Conservation (phyloP, 2,329 filamentous ascomycete species). For the Didymella arachidicola region DNA sequence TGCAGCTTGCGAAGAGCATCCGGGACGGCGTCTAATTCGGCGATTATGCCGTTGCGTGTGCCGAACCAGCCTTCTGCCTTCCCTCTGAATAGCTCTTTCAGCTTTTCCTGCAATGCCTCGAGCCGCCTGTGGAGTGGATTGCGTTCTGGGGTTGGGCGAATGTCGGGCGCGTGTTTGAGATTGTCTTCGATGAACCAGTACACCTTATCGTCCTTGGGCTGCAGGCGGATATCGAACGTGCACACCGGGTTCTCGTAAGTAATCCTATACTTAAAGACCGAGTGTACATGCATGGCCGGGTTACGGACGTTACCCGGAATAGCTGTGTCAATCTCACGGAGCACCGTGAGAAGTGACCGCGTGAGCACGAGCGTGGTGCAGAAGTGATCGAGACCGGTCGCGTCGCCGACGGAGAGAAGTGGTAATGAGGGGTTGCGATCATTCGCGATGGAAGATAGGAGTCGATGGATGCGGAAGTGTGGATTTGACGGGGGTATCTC, state of each 20-base stretch:
- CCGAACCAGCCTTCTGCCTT: slow-evolving; percentile 50
- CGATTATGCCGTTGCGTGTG: slow-evolving; percentile 49
- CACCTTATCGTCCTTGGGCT: slow-evolving; percentile 42
- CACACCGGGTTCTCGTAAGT: slow-evolving; percentile 52
- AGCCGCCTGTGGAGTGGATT: slow-evolving; percentile 37
- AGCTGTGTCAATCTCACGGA: slow-evolving; percentile 66
- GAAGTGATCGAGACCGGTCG: slow-evolving; percentile 61
- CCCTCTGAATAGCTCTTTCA: slow-evolving; percentile 45
- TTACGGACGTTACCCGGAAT: slow-evolving; percentile 46
- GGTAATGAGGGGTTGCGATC: slow-evolving; percentile 64
- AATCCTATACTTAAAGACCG: slow-evolving; percentile 49
- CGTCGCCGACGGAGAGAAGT: slow-evolving; percentile 61
- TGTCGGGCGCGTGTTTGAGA: slow-evolving; percentile 29
- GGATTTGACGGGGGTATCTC: slow-evolving; percentile 70
- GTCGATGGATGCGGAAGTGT: slow-evolving; percentile 68
- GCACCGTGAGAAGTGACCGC: slow-evolving; percentile 68
- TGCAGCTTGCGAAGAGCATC: slow-evolving; percentile 51
- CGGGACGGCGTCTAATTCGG: slow-evolving; percentile 46
- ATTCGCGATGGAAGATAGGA: slow-evolving; percentile 67
- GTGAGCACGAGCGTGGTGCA: slow-evolving; percentile 66
- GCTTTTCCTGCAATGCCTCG: slow-evolving; percentile 40
- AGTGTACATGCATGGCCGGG: slow-evolving; percentile 47
- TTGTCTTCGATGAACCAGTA: slow-evolving; percentile 52
- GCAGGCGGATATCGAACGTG: slow-evolving; percentile 50
- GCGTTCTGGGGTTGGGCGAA: slow-evolving; percentile 37